These are phyloP conservation scores for Persicaria tinctoria DNA, from an alignment of 148 eudicot genomes.

Conservation along the genomic window DNA sequence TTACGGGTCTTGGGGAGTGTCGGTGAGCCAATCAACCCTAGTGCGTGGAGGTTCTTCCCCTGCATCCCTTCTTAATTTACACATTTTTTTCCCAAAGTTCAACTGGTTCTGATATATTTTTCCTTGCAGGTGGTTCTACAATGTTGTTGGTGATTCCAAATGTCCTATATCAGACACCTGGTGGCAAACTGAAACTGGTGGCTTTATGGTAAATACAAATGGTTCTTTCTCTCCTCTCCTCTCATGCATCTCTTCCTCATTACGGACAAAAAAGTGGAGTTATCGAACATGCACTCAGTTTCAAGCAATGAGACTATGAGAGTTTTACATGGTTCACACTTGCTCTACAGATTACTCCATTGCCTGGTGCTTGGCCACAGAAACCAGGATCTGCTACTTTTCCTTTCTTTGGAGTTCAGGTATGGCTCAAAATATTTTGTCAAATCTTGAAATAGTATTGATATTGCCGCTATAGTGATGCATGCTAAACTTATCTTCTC, in stretches of 20 bases:
- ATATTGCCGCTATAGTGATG: background rate
- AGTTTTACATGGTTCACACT: background rate
- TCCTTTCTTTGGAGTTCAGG: conserved; percentile 99
- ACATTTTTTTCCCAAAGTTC: background rate
- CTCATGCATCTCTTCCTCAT: background rate
- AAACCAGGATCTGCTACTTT: conserved; percentile 98
- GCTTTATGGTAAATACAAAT: conserved; percentile 63
- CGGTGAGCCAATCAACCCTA: conserved; percentile 99
- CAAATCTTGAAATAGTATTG: background rate
- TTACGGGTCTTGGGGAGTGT: conserved; percentile 96
- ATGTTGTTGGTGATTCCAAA: conserved; percentile 83
- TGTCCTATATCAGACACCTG: conserved; percentile 98
- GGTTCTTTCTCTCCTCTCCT: background rate
- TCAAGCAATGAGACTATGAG: background rate
- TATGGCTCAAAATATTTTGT: conserved; percentile 14
- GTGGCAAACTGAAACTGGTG: conserved; percentile 99
- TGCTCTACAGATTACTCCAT: conserved; percentile 72
- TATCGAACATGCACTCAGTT: background rate
- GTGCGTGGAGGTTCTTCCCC: conserved; percentile 84
- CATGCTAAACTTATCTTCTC: background rate
- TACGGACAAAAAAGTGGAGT: background rate
- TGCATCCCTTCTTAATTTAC: conserved; percentile 8
- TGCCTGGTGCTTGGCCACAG: conserved; percentile 98
- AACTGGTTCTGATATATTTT: background rate
- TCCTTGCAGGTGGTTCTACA: conserved; percentile 74